These are phyloP conservation scores for Uncinocarpus reesii DNA, from an alignment of 2,329 filamentous ascomycete genomes.

Conservation along the genomic window DNA sequence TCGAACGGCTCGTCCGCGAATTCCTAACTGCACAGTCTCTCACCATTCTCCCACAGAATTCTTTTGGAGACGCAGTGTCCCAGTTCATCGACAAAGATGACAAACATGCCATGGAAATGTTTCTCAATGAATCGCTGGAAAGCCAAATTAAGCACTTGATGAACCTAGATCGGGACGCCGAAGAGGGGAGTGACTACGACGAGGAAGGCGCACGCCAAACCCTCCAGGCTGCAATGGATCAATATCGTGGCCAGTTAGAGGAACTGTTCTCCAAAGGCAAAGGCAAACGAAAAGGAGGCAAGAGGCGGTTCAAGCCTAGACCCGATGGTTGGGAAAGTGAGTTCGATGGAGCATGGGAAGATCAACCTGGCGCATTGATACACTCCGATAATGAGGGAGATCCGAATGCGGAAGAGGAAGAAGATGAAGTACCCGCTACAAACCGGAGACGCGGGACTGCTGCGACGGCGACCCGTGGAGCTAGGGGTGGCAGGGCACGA, in stretches of 20 bases:
- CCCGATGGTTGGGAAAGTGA: constrained; percentile 84
- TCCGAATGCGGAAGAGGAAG: constrained; percentile 36
- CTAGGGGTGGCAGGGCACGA: constrained; percentile 18
- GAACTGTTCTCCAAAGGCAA: constrained; percentile 58
- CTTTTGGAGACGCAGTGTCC: constrained; percentile 82
- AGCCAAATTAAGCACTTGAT: constrained; percentile 62
- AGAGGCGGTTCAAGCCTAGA: constrained; percentile 59
- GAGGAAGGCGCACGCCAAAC: constrained; percentile 58
- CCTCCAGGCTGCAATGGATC: constrained; percentile 62
- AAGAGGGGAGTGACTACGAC: constrained; percentile 58
- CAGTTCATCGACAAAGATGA: constrained; percentile 94
- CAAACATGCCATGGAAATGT: constrained; percentile 78
- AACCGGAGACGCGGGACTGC: constrained; percentile 38
- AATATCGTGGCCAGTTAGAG: constrained; percentile 59
- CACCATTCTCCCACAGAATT: constrained; percentile 83
- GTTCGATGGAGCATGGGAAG: constrained; percentile 73
- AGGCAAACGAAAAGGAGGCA: constrained; percentile 43
- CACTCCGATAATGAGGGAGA: constrained; percentile 43
- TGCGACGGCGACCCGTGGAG: constrained; percentile 28
- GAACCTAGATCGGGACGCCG: constrained; percentile 54
- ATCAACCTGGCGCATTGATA: constrained; percentile 58
- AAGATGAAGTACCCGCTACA: constrained; percentile 37
- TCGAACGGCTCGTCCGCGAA: constrained; percentile 79
- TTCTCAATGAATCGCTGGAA: constrained; percentile 61
- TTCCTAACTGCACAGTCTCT: constrained; percentile 79